phyloP scores from a whole-genome alignment of 1,139 yeast species.

The Candida dubliniensis region DNA sequence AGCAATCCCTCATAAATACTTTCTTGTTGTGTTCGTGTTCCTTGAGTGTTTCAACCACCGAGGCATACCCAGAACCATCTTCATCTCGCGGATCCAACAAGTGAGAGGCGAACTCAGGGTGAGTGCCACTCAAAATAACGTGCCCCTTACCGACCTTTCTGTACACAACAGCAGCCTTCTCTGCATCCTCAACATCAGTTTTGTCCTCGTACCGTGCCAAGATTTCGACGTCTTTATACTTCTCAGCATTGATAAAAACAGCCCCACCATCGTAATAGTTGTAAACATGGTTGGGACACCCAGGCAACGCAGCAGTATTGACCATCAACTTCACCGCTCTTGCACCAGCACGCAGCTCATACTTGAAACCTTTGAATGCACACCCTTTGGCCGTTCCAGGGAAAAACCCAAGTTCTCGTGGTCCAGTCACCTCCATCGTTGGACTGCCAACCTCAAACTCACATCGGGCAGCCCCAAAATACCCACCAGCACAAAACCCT shows the following conservation, averaged over 20 bases:
- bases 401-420: slow-evolving; percentile 75
- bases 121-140: slow-evolving; percentile 81
- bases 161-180: slow-evolving; percentile 70
- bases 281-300: slow-evolving; percentile 23
- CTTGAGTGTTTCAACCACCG: slow-evolving; percentile 39
- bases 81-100: slow-evolving; percentile 34
- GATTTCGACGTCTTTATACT: slow-evolving; percentile 59
- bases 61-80: slow-evolving; percentile 27
- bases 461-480: slow-evolving; percentile 70
- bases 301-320: slow-evolving; percentile 26
- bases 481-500: slow-evolving; percentile 98
- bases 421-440: slow-evolving; percentile 75
- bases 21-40: slow-evolving; percentile 50
- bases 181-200: slow-evolving; percentile 37
- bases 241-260: slow-evolving; percentile 72
- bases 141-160: slow-evolving; percentile 72
- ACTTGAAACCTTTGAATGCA: slow-evolving; percentile 76
- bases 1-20: slow-evolving; percentile 54
- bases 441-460: slow-evolving; percentile 82
- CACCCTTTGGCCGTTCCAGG: slow-evolving; percentile 85
- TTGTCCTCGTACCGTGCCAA: slow-evolving; percentile 61
- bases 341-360: slow-evolving; percentile 76
- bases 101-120: slow-evolving; percentile 79
- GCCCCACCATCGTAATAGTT: slow-evolving; percentile 88
- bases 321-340: slow-evolving; percentile 53